Conservation (phyloP, 2,329 filamentous ascomycete species). For the Alternaria panax region DNA sequence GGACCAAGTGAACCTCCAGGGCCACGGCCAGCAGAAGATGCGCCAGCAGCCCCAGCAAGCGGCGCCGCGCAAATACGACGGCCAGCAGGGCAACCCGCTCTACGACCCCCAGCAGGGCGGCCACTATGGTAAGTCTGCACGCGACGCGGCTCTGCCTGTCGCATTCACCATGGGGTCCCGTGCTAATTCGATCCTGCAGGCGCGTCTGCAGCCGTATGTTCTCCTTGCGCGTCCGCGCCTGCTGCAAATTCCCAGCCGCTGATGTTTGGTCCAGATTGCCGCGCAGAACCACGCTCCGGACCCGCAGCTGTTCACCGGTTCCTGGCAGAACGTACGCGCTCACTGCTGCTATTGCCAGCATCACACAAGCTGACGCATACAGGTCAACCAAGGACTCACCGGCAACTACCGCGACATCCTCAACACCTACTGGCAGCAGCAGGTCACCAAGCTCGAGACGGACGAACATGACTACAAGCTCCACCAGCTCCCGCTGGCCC, state of each 20-base stretch:
- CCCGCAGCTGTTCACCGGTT: constrained; percentile 88
- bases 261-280: constrained; percentile 70
- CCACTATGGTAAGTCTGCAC: constrained; percentile 56
- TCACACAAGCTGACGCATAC: constrained; percentile 33
- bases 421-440: constrained; percentile 99
- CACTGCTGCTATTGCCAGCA: neutral
- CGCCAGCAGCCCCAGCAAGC: constrained; percentile 45
- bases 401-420: constrained; percentile 96
- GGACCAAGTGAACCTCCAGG: constrained; percentile 49
- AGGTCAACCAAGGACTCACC: constrained; percentile 94
- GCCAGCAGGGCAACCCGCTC: constrained; percentile 57
- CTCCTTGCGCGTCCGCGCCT: constrained; percentile 21
- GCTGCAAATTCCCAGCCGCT: constrained; percentile 27
- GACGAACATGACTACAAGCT: constrained; percentile 99
- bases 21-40: constrained; percentile 49
- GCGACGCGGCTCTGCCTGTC: constrained; percentile 11
- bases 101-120: constrained; percentile 58
- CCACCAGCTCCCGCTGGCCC: constrained; percentile 93
- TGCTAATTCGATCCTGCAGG: constrained; percentile 55
- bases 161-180: constrained; percentile 5
- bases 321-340: constrained; percentile 84
- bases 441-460: constrained; percentile 91
- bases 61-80: constrained; percentile 57
- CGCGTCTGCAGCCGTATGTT: constrained; percentile 72
- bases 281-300: constrained; percentile 87